Percentiles rank a stretch among this genome's conserved stretches.
phyloP scores from a whole-genome alignment of 2,329 filamentous ascomycete species.

The Falciphora oryzae region DNA sequence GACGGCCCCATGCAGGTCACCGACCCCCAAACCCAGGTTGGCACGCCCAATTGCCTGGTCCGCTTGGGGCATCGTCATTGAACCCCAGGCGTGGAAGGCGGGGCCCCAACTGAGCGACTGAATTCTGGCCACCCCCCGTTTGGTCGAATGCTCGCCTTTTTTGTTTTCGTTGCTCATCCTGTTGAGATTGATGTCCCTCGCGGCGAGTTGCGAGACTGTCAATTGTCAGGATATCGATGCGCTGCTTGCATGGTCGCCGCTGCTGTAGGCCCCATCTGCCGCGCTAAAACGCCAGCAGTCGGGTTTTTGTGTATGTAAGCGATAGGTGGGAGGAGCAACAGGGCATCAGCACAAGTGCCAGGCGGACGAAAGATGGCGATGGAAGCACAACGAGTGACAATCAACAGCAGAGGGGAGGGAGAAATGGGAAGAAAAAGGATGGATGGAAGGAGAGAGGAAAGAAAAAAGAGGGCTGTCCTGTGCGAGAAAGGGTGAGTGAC shows the following conservation, averaged over 20 bases:
- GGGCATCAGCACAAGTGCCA: not conserved
- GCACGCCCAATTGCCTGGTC: not conserved
- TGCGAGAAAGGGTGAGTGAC: slow-evolving; percentile 23
- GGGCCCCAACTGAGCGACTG: not conserved
- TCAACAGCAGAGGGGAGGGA: not conserved
- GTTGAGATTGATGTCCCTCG: not conserved
- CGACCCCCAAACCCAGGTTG: not conserved
- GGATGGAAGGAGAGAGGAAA: slow-evolving; percentile 13
- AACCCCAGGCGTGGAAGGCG: no score
- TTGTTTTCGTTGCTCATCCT: not conserved
- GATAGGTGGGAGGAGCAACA: slow-evolving; percentile 1
- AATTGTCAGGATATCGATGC: not conserved
- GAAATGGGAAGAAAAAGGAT: slow-evolving; percentile 11
- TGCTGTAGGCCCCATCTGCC: not conserved
- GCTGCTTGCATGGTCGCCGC: not conserved
- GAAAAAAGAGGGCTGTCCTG: slow-evolving; percentile 18
- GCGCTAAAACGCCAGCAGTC: not conserved
- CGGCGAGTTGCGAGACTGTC: not conserved
- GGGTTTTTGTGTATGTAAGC: slow-evolving; percentile 5
- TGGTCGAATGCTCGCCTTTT: not conserved
- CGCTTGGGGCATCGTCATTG: not conserved
- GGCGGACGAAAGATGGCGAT: not conserved
- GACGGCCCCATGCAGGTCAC: not conserved
- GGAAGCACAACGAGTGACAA: slow-evolving; percentile 8
- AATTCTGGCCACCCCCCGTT: not conserved